Evolutionary conservation across 2,329 filamentous ascomycete genomes (phyloP).

Genomic region (Ascochyta rabiei): DNA sequence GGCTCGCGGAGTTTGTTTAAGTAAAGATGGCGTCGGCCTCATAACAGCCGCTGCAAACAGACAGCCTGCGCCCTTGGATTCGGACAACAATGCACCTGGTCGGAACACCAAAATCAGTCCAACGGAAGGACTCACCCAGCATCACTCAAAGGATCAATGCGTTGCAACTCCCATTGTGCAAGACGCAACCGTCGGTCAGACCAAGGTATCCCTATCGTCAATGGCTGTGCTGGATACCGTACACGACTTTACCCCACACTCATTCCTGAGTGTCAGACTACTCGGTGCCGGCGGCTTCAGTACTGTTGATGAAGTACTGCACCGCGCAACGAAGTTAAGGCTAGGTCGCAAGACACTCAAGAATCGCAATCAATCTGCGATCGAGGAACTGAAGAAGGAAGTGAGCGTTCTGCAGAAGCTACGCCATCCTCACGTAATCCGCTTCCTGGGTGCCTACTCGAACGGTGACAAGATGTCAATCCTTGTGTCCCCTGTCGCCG

Average conservation of each 20-base stretch:
- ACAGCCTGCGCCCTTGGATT: neutral
- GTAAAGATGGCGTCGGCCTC: conserved; percentile 6
- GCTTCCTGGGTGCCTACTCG: conserved; percentile 45
- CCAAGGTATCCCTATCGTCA: neutral
- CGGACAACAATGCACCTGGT: conserved; percentile 4
- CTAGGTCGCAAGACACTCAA: conserved; percentile 47
- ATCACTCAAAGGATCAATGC: neutral
- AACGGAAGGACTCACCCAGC: neutral
- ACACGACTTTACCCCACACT: conserved; percentile 21
- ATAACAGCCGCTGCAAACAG: conserved; percentile 6
- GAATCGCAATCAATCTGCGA: conserved; percentile 40
- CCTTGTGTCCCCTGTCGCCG: conserved; percentile 45
- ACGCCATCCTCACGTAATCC: conserved; percentile 48
- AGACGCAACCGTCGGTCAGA: neutral
- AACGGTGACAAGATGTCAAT: conserved; percentile 47
- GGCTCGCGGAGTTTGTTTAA: conserved; percentile 16
- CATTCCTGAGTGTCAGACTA: conserved; percentile 45
- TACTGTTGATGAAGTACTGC: conserved; percentile 47
- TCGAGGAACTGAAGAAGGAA: conserved; percentile 45
- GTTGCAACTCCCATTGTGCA: neutral
- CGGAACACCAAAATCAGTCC: conserved; percentile 12
- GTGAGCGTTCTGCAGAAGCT: conserved; percentile 46
- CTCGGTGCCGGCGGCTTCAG: conserved; percentile 47
- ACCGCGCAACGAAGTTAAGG: conserved; percentile 42
- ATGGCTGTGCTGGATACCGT: conserved; percentile 8